These are phyloP conservation scores for Penicillium tannophilum DNA, from an alignment of 495 filamentous ascomycete genomes.

Conservation along the genomic window DNA sequence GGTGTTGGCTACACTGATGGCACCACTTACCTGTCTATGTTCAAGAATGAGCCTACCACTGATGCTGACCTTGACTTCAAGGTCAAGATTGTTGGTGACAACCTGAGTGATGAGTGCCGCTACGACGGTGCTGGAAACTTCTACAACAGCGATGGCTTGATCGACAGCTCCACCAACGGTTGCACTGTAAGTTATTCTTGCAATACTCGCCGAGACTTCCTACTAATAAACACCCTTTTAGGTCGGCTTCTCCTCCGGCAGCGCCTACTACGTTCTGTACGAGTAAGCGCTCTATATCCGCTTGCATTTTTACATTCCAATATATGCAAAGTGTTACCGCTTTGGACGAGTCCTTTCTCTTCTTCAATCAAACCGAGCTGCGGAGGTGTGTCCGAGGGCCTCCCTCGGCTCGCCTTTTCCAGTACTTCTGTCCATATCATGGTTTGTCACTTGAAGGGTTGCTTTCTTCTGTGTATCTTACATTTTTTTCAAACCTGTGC, in stretches of 20 bases:
- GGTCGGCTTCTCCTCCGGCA: constrained; percentile 50
- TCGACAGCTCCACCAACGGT: constrained; percentile 50
- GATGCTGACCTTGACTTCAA: constrained; percentile 67
- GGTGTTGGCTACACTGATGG: constrained; percentile 69
- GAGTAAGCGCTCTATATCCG: constrained; percentile 20
- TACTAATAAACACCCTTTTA: constrained; percentile 13
- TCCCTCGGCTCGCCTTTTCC: constrained; percentile 19
- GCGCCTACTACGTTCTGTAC: constrained; percentile 49
- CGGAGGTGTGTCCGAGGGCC: constrained; percentile 3
- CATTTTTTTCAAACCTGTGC: constrained; percentile 32
- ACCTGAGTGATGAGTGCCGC: constrained; percentile 67
- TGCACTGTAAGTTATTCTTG: constrained; percentile 63
- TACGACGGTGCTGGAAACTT: constrained; percentile 64
- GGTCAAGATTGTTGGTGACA: constrained; percentile 68
- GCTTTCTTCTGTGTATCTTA: constrained; percentile 49
- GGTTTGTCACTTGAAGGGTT: constrained; percentile 30
- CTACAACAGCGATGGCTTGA: constrained; percentile 40
- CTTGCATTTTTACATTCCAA: constrained; percentile 5
- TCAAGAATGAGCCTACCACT: constrained; percentile 68
- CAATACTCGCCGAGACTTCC: background rate
- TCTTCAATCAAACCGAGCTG: constrained; percentile 15
- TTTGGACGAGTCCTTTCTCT: constrained; percentile 18
- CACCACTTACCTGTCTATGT: constrained; percentile 82
- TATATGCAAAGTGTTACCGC: constrained; percentile 11
- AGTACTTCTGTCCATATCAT: constrained; percentile 33